Evolutionary conservation across 768 basidiomycete species (phyloP), one percentile per base, ranked within the genome.

Genomic region (Obba rivulosa): DNA sequence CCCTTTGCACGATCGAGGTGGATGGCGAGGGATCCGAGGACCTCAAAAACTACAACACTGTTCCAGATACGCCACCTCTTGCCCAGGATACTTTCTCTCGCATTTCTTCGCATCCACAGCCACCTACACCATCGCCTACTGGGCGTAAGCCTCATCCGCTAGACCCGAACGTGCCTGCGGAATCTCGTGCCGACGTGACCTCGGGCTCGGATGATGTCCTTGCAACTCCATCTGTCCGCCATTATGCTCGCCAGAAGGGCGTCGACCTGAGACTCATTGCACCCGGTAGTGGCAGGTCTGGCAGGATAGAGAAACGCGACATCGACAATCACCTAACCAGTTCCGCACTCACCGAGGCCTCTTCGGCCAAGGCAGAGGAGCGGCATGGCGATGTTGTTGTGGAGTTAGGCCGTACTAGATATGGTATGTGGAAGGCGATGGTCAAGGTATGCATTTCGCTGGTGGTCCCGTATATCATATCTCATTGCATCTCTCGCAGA

Each of bases 341-440:
- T 24, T 45, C 50, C 18, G 34, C 25, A 11, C 14, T 41, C 13
- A 39, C 52, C 17, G 45, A 40, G 24, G 34, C 42, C 10, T 9
- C 49, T 21, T 34, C 52, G 14, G 11, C 54, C 28, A 41, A 42
- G 4, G 36, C 37, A 18, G 45, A 40, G 20, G 34, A 38, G 25
- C 41, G 55, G 4, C 46, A 74, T 38, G 22, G 50, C 35, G 85
- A 88, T 49, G 66, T 75, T 9, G 68, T 84, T 2, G 77, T 91
- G 2, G 87, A 88, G 45, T 73, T 93, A 21, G 83, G 81, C 4
- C 71, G 88, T 54, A 90, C 87, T 13, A 72, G 91, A 46, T 79
- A 81, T 59, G 82, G 81, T 9, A 94, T 93, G 91, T 93, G 81
- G 83, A 88, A 87, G 56, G 85, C 88, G 2, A 93, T 93, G 91